Conservation (phyloP, 805 yeast species). For the Komagataella phaffii region DNA sequence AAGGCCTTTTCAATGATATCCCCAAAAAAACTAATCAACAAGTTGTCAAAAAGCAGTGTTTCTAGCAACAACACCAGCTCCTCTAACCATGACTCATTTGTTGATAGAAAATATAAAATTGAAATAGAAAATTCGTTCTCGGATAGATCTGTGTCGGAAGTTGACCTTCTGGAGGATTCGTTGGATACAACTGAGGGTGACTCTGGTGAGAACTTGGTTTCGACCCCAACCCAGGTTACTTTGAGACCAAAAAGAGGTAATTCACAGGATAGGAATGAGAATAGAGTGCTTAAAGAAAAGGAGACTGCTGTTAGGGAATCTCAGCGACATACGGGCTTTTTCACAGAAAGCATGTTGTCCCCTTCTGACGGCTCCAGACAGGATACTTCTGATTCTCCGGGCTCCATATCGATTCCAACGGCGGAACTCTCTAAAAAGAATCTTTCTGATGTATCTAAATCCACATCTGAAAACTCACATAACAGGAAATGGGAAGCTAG, state of each 20-base stretch:
- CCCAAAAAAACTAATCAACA: background rate
- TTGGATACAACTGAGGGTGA: background rate
- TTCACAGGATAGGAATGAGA: background rate
- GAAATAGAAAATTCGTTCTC: background rate
- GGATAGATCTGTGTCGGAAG: background rate
- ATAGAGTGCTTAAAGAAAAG: background rate
- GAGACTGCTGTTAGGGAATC: background rate
- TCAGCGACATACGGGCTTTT: background rate
- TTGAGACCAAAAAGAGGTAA: background rate
- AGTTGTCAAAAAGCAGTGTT: background rate
- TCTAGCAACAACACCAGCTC: background rate
- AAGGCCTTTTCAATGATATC: background rate
- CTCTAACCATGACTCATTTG: background rate
- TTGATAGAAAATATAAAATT: background rate
- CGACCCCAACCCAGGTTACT: background rate
- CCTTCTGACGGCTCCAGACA: background rate
- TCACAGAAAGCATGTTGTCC: background rate
- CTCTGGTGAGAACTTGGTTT: background rate
- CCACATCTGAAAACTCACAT: background rate
- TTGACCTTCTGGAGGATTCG: background rate
- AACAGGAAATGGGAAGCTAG: background rate
- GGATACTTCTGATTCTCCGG: background rate
- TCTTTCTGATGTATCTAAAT: background rate
- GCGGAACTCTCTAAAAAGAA: background rate
- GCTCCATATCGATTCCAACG: background rate